Conservation (phyloP, 1,284 basidiomycete species). For the Mycosarcoma maydis region DNA sequence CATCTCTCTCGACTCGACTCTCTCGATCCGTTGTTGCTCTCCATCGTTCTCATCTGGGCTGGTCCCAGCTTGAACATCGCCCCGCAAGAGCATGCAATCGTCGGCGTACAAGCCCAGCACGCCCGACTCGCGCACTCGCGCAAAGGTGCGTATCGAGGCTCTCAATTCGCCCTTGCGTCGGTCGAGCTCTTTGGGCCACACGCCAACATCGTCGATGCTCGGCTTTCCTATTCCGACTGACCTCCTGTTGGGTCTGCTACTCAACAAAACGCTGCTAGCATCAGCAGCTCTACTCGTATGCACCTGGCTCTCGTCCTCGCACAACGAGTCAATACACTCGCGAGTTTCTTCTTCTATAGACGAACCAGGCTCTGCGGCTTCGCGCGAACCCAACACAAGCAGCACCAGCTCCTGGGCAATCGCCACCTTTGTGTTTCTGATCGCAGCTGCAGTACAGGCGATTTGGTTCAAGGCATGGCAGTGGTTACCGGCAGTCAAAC, state of each 20-base stretch:
- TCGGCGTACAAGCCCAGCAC: constrained; percentile 9
- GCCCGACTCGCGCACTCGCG: constrained; percentile 37
- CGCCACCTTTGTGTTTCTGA: constrained; percentile 45
- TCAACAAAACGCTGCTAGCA: constrained; percentile 64
- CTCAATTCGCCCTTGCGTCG: constrained; percentile 5
- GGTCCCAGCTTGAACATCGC: constrained; percentile 1
- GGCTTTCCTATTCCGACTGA: constrained; percentile 59
- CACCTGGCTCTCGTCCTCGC: constrained; percentile 59
- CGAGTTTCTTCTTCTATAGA: not conserved
- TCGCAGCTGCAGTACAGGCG: constrained; percentile 54
- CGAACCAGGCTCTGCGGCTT: not conserved
- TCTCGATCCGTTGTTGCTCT: no score
- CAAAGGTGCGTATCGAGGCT: constrained; percentile 37
- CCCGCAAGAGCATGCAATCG: constrained; percentile 30
- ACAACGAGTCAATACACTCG: constrained; percentile 46
- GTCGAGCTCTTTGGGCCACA: not conserved
- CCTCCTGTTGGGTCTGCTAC: constrained; percentile 60
- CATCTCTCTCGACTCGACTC: no score
- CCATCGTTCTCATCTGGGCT: no score
- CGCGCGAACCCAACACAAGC: not conserved
- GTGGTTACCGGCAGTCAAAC: constrained; percentile 51
- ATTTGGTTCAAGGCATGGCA: constrained; percentile 60
- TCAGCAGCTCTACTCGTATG: constrained; percentile 59
- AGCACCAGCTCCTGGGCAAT: constrained; percentile 58
- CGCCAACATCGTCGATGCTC: constrained; percentile 13